Evolutionary conservation across 2,329 filamentous ascomycete genomes (phyloP).

Genomic region (Sclerotinia spermophila): DNA sequence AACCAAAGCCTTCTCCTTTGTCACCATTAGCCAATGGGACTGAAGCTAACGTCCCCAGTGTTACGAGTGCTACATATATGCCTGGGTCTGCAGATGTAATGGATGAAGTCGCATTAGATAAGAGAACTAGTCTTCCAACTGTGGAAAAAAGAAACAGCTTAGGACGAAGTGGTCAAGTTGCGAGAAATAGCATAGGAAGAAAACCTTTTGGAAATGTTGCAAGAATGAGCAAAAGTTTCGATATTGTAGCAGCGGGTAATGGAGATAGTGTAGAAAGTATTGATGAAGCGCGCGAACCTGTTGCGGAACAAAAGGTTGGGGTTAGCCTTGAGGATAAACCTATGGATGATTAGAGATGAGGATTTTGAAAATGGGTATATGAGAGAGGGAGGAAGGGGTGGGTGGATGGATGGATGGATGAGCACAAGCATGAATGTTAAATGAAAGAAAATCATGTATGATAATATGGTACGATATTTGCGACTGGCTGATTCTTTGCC

Average conservation of each 20-base stretch:
- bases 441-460: constrained; percentile 14
- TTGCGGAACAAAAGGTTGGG: constrained; percentile 5
- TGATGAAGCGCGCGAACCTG: constrained; percentile 6
- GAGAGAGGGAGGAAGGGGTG: neutral
- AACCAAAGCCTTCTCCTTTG: constrained; percentile 22
- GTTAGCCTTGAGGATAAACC: constrained; percentile 11
- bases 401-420: neutral
- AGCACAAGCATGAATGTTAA: constrained; percentile 5
- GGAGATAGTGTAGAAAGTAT: constrained; percentile 12
- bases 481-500: constrained; percentile 10
- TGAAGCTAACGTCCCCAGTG: constrained; percentile 26
- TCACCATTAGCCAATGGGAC: constrained; percentile 31
- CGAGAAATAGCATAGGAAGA: constrained; percentile 13
- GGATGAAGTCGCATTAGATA: constrained; percentile 17
- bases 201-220: constrained; percentile 10
- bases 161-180: constrained; percentile 42
- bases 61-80: constrained; percentile 35
- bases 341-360: constrained; percentile 7
- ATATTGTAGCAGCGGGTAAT: constrained; percentile 2
- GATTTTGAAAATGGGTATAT: neutral
- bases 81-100: constrained; percentile 31
- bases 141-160: constrained; percentile 63
- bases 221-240: constrained; percentile 13
- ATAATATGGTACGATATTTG: constrained; percentile 11
- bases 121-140: constrained; percentile 34